Conservation (phyloP, 208 protist genomes). For the Trypanosoma lewisi region DNA sequence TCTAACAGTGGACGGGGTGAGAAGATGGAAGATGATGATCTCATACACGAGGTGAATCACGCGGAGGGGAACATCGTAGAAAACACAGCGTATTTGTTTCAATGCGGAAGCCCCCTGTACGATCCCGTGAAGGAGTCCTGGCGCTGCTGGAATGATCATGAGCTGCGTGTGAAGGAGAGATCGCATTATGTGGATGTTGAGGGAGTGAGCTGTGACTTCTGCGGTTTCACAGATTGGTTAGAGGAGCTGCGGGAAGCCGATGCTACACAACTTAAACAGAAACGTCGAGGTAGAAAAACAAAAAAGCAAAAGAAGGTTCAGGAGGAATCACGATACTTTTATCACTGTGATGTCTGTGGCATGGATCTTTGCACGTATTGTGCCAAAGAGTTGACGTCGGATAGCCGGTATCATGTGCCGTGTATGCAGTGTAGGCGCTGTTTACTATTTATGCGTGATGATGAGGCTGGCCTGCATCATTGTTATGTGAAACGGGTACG, state of each 20-base stretch:
- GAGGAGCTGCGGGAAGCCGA: constrained; percentile 6
- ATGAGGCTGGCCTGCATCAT: constrained; percentile 43
- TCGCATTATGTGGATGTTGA: constrained; percentile 51
- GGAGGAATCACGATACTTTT: constrained; percentile 28
- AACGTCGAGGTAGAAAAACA: constrained; percentile 11
- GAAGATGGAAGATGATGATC: not conserved
- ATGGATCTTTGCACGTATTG: constrained; percentile 74
- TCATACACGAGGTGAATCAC: not conserved
- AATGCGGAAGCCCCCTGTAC: constrained; percentile 80
- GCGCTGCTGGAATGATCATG: constrained; percentile 66
- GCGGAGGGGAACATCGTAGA: constrained; percentile 4
- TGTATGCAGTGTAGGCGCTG: constrained; percentile 77
- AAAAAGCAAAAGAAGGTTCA: not conserved
- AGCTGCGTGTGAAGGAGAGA: constrained; percentile 30
- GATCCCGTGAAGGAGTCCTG: constrained; percentile 56
- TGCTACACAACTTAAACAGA: constrained; percentile 2
- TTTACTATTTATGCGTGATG: constrained; percentile 33
- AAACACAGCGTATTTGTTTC: constrained; percentile 31
- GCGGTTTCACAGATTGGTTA: constrained; percentile 71
- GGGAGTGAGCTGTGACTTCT: constrained; percentile 87
- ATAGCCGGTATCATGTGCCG: constrained; percentile 74
- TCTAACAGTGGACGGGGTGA: not conserved
- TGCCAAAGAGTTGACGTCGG: constrained; percentile 40
- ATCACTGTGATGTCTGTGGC: constrained; percentile 61
- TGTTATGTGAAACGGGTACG: constrained; percentile 27